These are phyloP conservation scores for Chlamydomonas sp. DNA, from an alignment of 139 green algal genomes.

Conservation along the genomic window DNA sequence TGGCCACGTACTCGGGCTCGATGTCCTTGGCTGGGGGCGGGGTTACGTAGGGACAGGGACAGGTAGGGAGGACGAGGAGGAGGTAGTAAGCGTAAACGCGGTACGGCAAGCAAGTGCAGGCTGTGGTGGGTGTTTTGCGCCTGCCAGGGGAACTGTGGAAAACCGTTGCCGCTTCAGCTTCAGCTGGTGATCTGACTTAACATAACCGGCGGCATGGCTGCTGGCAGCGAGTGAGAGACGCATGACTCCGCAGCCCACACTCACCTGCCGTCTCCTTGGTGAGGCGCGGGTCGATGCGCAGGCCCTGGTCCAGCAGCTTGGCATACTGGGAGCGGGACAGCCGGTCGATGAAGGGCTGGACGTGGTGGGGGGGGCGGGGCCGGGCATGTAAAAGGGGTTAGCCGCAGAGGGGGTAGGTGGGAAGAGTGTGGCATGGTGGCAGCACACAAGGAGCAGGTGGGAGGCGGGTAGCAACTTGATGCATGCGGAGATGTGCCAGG, in stretches of 20 bases:
- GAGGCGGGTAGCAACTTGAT: neutral
- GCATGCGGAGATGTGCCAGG: neutral
- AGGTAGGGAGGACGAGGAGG: no score
- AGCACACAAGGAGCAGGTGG: neutral
- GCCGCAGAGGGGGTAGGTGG: neutral
- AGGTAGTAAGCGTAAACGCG: no score
- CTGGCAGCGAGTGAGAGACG: no score
- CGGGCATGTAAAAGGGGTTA: neutral
- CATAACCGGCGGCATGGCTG: no score
- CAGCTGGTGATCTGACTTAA: no score
- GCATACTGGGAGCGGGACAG: neutral
- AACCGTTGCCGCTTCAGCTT: no score
- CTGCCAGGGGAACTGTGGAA: no score
- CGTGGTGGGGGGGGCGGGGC: neutral
- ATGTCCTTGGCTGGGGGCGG: conserved; percentile 23
- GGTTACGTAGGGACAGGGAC: no score
- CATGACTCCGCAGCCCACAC: neutral
- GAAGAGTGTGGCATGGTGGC: neutral
- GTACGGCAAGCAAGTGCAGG: no score
- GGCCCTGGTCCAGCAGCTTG: neutral
- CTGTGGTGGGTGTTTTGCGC: no score
- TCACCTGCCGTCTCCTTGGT: conserved; percentile 15
- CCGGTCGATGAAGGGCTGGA: conserved; percentile 22
- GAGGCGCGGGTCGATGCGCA: conserved; percentile 30
- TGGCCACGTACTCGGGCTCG: conserved; percentile 44